Evolutionary conservation across 306 rosid species (phyloP).

Genomic region (Fagus crenata): DNA sequence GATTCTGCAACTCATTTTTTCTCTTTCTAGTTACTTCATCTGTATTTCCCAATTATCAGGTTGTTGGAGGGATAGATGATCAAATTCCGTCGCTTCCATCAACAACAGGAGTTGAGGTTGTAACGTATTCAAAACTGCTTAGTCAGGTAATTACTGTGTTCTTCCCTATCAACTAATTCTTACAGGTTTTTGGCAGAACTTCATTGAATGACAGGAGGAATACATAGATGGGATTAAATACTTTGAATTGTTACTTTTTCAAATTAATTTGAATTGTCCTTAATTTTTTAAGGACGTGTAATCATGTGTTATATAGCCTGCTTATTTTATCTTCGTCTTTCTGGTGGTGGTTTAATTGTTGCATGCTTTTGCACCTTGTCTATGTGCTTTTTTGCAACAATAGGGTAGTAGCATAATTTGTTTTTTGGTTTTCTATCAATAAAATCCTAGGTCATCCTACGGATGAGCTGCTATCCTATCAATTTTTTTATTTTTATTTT

Average conservation of each 20-base stretch:
- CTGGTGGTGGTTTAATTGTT: neutral
- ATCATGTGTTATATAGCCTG: neutral
- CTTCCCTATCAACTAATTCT: constrained; percentile 12
- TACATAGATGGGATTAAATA: too few relatives aligned
- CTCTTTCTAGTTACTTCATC: constrained; percentile 10
- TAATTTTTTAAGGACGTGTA: too few relatives aligned
- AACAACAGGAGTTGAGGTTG: constrained; percentile 69
- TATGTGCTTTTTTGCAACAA: neutral
- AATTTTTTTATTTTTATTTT: neutral
- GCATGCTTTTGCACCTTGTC: neutral
- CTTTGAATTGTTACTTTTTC: too few relatives aligned
- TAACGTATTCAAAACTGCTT: constrained; percentile 72
- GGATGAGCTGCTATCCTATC: neutral
- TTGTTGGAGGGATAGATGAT: constrained; percentile 87
- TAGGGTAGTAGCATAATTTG: neutral
- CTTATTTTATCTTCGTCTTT: neutral
- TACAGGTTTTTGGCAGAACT: neutral
- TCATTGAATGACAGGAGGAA: neutral
- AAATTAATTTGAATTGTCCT: too few relatives aligned
- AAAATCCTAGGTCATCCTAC: neutral
- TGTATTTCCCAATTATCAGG: constrained; percentile 46
- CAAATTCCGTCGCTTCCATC: constrained; percentile 83
- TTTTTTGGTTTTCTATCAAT: neutral
- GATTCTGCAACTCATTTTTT: constrained; percentile 26
- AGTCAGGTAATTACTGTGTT: constrained; percentile 58